Conservation (phyloP, 2,329 filamentous ascomycete genomes). For the Sarocladium kiliense region DNA sequence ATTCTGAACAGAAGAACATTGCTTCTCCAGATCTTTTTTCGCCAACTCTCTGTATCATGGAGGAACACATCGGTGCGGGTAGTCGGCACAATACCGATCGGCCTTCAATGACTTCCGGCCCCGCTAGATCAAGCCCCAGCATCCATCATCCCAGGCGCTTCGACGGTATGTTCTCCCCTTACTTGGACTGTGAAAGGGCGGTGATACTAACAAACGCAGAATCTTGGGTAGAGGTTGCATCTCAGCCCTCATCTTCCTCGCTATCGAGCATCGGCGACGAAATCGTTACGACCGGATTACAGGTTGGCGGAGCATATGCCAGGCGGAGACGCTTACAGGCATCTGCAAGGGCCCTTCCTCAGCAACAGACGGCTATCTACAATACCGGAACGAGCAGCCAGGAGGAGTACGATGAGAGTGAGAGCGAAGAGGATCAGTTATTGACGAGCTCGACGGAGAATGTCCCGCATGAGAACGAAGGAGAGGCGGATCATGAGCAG, state of each 20-base stretch:
- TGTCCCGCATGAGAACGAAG: slow-evolving; percentile 30
- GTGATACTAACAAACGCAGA: slow-evolving; percentile 47
- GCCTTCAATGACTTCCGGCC: slow-evolving; percentile 11
- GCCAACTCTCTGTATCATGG: slow-evolving; percentile 17
- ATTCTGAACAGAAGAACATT: background rate
- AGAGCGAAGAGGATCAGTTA: slow-evolving; percentile 75
- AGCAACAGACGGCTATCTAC: slow-evolving; percentile 36
- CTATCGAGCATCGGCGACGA: slow-evolving; percentile 82
- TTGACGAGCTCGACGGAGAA: slow-evolving; percentile 57
- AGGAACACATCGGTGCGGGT: slow-evolving; percentile 20
- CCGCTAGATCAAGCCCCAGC: slow-evolving; percentile 23
- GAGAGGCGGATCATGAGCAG: slow-evolving; percentile 37
- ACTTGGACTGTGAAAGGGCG: background rate
- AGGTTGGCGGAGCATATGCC: slow-evolving; percentile 61
- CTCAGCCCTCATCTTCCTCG: slow-evolving; percentile 89
- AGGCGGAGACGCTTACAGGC: slow-evolving; percentile 50
- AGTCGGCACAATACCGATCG: slow-evolving; percentile 14
- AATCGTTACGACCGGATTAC: slow-evolving; percentile 83
- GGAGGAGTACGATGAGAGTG: slow-evolving; percentile 91
- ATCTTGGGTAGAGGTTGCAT: slow-evolving; percentile 94
- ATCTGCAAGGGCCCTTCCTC: slow-evolving; percentile 26
- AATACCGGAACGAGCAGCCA: slow-evolving; percentile 65
- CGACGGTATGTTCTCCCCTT: slow-evolving; percentile 27
- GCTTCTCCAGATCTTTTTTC: background rate
- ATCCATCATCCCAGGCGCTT: slow-evolving; percentile 28